phyloP scores from a whole-genome alignment of 768 basidiomycete species.

The Boletus barrowsii region DNA sequence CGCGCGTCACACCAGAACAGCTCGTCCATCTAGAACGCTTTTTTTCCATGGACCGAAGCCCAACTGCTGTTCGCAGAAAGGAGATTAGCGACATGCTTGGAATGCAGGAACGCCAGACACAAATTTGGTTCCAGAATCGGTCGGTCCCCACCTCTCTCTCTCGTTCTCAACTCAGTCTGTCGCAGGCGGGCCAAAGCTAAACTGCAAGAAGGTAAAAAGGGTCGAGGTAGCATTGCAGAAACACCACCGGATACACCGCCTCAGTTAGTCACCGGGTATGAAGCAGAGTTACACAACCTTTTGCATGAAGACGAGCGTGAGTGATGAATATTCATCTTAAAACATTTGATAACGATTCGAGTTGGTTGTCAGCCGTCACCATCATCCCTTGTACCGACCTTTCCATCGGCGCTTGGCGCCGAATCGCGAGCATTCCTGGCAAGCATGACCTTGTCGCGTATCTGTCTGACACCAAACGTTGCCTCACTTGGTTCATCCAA shows the following conservation, averaged over 20 bases:
- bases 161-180: neutral
- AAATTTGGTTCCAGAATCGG: slow-evolving; percentile 91
- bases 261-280: slow-evolving; percentile 47
- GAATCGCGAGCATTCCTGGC: slow-evolving; percentile 53
- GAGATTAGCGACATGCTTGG: slow-evolving; percentile 74
- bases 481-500: slow-evolving; percentile 76
- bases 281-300: slow-evolving; percentile 59
- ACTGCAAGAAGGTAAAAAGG: slow-evolving; percentile 57
- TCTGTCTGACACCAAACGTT: slow-evolving; percentile 62
- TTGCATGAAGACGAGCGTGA: slow-evolving; percentile 77
- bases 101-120: slow-evolving; percentile 85
- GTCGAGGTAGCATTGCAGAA: slow-evolving; percentile 33
- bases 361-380: slow-evolving; percentile 52
- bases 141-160: neutral
- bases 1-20: slow-evolving; percentile 77
- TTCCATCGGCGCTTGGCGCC: slow-evolving; percentile 75
- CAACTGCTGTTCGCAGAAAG: slow-evolving; percentile 64
- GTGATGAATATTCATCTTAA: slow-evolving; percentile 23
- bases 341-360: neutral
- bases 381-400: slow-evolving; percentile 76
- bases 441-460: slow-evolving; percentile 75
- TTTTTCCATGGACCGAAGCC: slow-evolving; percentile 67
- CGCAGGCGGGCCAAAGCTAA: slow-evolving; percentile 80
- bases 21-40: slow-evolving; percentile 71
- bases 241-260: slow-evolving; percentile 50